phyloP scores from a whole-genome alignment of 2,329 filamentous ascomycete genomes.

The Ceratocystis cubensis region DNA sequence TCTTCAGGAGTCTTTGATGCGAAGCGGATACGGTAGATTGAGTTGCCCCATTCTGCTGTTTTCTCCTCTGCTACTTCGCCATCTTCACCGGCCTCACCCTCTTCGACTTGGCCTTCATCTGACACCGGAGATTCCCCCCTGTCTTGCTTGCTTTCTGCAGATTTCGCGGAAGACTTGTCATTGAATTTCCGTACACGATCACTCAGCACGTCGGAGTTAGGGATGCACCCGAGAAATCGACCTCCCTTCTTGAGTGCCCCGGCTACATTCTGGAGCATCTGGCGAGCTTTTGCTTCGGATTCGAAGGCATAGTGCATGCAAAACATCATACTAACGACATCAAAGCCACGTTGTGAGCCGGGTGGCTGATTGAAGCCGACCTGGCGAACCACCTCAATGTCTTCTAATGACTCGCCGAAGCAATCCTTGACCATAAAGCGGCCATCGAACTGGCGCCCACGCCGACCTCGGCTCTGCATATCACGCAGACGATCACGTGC shows the following conservation, averaged over 20 bases:
- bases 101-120: constrained; percentile 26
- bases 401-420: constrained; percentile 70
- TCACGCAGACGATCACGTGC: constrained; percentile 69
- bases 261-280: constrained; percentile 87
- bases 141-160: constrained; percentile 21
- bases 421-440: constrained; percentile 88
- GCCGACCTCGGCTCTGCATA: constrained; percentile 51
- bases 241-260: constrained; percentile 86
- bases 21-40: constrained; percentile 83
- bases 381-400: constrained; percentile 67
- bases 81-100: constrained; percentile 32
- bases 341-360: constrained; percentile 62
- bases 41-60: constrained; percentile 79
- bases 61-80: constrained; percentile 48
- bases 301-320: constrained; percentile 99
- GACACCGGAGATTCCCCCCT: constrained; percentile 27
- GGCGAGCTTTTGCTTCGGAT: constrained; percentile 73
- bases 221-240: constrained; percentile 86
- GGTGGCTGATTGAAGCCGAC: constrained; percentile 76
- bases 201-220: constrained; percentile 87
- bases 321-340: constrained; percentile 98
- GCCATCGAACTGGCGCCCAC: constrained; percentile 62
- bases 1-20: constrained; percentile 70
- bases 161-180: constrained; percentile 25
- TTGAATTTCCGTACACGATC: constrained; percentile 68